These are phyloP conservation scores for Sanghuangporus weigelae DNA, from an alignment of 1,284 basidiomycete species.

Conservation along the genomic window DNA sequence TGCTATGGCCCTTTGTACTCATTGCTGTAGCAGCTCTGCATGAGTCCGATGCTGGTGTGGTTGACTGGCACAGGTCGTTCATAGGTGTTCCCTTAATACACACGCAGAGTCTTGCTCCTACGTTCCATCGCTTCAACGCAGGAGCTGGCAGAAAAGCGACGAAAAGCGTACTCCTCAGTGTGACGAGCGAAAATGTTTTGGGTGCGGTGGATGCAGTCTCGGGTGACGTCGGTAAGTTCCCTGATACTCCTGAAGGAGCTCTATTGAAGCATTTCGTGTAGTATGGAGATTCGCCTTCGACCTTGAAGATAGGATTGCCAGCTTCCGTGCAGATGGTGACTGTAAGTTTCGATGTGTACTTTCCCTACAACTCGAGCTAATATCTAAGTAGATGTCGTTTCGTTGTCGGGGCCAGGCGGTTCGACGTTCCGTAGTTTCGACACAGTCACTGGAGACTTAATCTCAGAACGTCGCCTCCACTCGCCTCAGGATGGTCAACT, in stretches of 20 bases:
- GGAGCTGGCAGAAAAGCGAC: slow-evolving; percentile 28
- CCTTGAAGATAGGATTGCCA: slow-evolving; percentile 59
- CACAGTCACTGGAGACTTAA: slow-evolving; percentile 56
- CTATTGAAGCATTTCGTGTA: slow-evolving; percentile 28
- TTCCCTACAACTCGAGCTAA: not conserved
- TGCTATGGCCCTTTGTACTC: not conserved
- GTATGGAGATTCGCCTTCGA: slow-evolving; percentile 82
- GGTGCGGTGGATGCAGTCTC: slow-evolving; percentile 69
- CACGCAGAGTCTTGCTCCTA: slow-evolving; percentile 46
- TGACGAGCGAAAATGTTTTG: slow-evolving; percentile 75
- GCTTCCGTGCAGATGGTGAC: slow-evolving; percentile 58
- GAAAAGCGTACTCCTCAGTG: slow-evolving; percentile 55
- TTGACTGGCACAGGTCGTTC: slow-evolving; percentile 81
- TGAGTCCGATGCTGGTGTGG: slow-evolving; percentile 71
- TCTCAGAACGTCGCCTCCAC: slow-evolving; percentile 64
- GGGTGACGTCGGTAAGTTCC: slow-evolving; percentile 67
- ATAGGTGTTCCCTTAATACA: slow-evolving; percentile 62
- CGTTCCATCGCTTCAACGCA: slow-evolving; percentile 42
- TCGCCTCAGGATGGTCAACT: slow-evolving; percentile 37
- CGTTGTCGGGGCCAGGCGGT: slow-evolving; percentile 74
- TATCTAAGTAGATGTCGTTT: slow-evolving; percentile 50
- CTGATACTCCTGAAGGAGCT: not conserved
- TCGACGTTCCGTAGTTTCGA: slow-evolving; percentile 71
- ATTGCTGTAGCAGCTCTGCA: slow-evolving; percentile 40
- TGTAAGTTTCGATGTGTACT: slow-evolving; percentile 37